Percentiles rank a stretch among this genome's conserved stretches.
Conservation (phyloP, 1,284 basidiomycete genomes). For the Cutaneotrichosporon dermatis region DNA sequence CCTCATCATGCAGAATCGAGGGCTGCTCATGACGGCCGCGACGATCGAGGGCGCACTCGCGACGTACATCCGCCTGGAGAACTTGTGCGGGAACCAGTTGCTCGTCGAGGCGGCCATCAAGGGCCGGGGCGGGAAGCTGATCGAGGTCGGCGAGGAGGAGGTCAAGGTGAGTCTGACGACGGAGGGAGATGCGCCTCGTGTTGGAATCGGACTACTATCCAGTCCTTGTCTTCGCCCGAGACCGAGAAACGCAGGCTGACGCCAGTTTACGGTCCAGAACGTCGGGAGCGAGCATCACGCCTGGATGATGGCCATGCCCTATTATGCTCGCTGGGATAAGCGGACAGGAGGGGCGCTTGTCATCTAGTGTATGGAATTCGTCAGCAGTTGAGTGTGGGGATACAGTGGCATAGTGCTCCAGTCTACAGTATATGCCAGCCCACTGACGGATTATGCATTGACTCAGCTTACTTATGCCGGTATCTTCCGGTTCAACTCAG, state of each 20-base stretch:
- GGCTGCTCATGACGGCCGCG: constrained; percentile 22
- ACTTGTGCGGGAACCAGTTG: constrained; percentile 24
- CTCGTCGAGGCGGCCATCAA: constrained; percentile 24
- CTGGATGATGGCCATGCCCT: constrained; percentile 32
- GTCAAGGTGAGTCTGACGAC: constrained; percentile 14
- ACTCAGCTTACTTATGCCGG: too few species aligned
- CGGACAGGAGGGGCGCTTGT: constrained; percentile 9
- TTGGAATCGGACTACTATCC: too few species aligned
- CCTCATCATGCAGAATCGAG: constrained; percentile 25
- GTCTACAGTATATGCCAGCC: too few species aligned
- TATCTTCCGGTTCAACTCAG: too few species aligned
- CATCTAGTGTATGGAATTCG: not conserved
- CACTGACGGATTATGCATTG: too few species aligned
- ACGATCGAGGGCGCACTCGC: constrained; percentile 28
- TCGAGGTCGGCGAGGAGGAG: constrained; percentile 26
- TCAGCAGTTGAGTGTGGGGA: not conserved
- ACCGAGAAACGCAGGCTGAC: not conserved
- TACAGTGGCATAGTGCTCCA: not conserved
- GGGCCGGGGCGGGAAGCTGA: constrained; percentile 24
- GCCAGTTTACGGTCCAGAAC: constrained; percentile 27
- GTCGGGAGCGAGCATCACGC: constrained; percentile 28
- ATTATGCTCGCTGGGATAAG: constrained; percentile 18
- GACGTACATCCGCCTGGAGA: constrained; percentile 27
- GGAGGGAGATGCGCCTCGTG: not conserved
- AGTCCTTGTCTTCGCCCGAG: too few species aligned